These are phyloP conservation scores for Chrysoporthe cubensis DNA, from an alignment of 2,329 filamentous ascomycete species.

Conservation along the genomic window DNA sequence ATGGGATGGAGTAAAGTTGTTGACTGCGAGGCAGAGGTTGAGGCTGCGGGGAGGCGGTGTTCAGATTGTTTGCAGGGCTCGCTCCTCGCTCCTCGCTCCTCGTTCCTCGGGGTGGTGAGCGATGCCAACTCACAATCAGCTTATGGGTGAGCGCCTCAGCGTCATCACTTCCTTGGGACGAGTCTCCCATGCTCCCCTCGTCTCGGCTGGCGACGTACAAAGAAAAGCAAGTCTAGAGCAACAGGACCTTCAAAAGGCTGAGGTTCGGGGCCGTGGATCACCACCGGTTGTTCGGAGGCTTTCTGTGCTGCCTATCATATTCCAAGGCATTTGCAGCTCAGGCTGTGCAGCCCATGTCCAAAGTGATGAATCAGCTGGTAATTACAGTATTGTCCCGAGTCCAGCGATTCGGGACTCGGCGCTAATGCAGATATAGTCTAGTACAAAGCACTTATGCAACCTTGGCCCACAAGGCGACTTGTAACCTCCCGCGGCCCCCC, in stretches of 20 bases:
- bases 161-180: constrained; percentile 15
- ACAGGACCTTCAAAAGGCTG: too few relatives aligned
- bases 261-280: not conserved
- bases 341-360: not conserved
- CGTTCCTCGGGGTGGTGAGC: not conserved
- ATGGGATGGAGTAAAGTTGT: too few relatives aligned
- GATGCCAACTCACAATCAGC: constrained; percentile 20
- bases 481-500: too few relatives aligned
- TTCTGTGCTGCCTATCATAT: not conserved
- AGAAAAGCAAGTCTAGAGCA: too few relatives aligned
- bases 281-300: not conserved
- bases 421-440: too few relatives aligned
- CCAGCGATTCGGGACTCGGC: too few relatives aligned
- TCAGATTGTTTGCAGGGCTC: not conserved
- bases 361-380: not conserved
- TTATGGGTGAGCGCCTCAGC: constrained; percentile 20
- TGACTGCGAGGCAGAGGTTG: not conserved
- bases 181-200: constrained; percentile 9
- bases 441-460: too few relatives aligned
- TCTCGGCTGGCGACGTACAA: too few relatives aligned
- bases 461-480: too few relatives aligned
- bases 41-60: too few relatives aligned
- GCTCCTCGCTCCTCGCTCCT: not conserved
- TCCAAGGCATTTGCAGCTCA: not conserved
- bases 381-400: not conserved